Conservation (phyloP, 2,329 filamentous ascomycete species). For the Decorospora gaudefroyi region DNA sequence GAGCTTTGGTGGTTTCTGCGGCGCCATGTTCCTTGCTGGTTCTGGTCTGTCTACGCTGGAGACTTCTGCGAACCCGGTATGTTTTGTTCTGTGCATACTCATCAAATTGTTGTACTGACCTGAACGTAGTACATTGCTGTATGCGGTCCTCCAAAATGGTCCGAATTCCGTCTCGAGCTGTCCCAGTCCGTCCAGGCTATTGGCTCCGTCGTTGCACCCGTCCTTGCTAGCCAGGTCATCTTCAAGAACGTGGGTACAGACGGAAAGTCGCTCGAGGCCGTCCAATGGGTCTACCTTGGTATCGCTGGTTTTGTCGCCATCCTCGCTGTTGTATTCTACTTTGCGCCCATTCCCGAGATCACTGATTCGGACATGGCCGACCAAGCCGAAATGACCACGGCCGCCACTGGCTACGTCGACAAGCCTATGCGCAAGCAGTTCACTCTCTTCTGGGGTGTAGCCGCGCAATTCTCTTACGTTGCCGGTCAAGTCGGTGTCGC, state of each 20-base stretch:
- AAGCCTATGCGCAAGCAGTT: conserved; percentile 68
- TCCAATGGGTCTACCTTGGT: conserved; percentile 81
- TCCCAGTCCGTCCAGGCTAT: conserved; percentile 79
- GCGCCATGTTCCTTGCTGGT: conserved; percentile 72
- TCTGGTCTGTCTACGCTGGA: conserved; percentile 74
- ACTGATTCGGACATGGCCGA: conserved; percentile 68
- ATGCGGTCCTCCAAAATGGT: conserved; percentile 75
- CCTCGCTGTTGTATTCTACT: conserved; percentile 68
- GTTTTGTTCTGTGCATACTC: no score
- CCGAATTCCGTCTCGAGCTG: conserved; percentile 76
- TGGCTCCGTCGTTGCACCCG: conserved; percentile 72
- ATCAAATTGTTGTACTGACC: neutral
- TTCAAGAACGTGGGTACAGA: conserved; percentile 66
- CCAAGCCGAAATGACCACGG: conserved; percentile 41
- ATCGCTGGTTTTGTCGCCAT: conserved; percentile 73
- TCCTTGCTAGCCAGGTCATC: conserved; percentile 73
- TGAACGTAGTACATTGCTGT: conserved; percentile 35
- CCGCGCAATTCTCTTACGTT: conserved; percentile 61
- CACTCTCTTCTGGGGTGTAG: conserved; percentile 45
- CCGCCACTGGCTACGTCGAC: conserved; percentile 58
- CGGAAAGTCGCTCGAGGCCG: conserved; percentile 63
- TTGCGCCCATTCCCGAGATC: conserved; percentile 63
- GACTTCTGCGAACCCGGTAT: conserved; percentile 76
- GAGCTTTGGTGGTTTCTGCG: conserved; percentile 75
- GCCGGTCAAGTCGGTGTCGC: conserved; percentile 61